Evolutionary conservation across 306 rosid species (phyloP).

Genomic region (Pterocarpus santalinus): DNA sequence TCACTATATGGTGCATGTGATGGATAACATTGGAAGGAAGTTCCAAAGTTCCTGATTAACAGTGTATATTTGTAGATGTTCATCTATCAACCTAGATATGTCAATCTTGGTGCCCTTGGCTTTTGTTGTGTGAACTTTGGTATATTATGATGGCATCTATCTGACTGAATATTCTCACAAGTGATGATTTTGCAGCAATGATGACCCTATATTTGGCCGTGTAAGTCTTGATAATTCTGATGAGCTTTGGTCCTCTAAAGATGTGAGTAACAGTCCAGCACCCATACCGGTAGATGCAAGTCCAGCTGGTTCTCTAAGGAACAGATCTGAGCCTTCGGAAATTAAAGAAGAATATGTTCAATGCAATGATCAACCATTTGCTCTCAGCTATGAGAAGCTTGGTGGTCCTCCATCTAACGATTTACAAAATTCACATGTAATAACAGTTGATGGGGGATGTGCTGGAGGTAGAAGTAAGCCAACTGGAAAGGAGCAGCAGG

Average conservation of each 20-base stretch:
- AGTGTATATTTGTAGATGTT: conserved; percentile 21
- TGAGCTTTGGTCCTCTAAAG: conserved; percentile 82
- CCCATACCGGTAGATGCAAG: conserved; percentile 56
- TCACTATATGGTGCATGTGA: neutral
- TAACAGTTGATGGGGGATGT: conserved; percentile 54
- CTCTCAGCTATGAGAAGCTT: conserved; percentile 52
- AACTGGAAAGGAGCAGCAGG: conserved; percentile 61
- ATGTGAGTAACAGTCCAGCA: conserved; percentile 54
- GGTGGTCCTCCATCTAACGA: conserved; percentile 53
- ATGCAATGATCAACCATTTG: conserved; percentile 54
- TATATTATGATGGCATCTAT: conserved; percentile 44
- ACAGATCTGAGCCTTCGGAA: conserved; percentile 55
- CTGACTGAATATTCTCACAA: conserved; percentile 75
- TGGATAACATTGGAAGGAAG: conserved; percentile 38
- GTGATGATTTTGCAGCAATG: conserved; percentile 87
- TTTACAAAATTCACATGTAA: conserved; percentile 53
- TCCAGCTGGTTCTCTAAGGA: conserved; percentile 51
- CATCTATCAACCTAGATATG: conserved; percentile 7
- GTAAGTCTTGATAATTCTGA: conserved; percentile 68
- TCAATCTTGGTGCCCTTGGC: neutral
- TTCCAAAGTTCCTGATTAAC: conserved; percentile 25
- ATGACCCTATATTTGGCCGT: conserved; percentile 77
- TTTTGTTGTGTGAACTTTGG: neutral
- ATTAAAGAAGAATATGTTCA: conserved; percentile 62
- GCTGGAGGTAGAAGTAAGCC: conserved; percentile 57